A percentile compares a stretch with the other conserved stretches of the same genome.
phyloP scores from a whole-genome alignment of 75 land plant species.

The Selaginella moellendorffii region DNA sequence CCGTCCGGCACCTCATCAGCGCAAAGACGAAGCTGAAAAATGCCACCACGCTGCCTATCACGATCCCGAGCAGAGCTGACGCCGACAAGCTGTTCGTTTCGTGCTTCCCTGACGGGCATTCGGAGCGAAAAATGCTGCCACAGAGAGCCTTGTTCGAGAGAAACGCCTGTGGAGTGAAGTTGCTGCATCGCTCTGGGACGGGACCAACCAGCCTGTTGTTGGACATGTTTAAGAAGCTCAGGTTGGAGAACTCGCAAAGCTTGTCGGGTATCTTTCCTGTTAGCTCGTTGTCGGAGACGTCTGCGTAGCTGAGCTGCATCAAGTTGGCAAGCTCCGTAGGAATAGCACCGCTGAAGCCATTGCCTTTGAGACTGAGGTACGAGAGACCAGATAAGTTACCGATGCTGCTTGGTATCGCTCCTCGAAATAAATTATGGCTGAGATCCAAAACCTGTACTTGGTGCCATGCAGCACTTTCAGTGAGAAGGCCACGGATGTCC shows the following conservation, averaged over 20 bases:
- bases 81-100: slow-evolving; percentile 8
- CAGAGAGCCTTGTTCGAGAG: background rate
- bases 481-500: background rate
- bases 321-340: background rate
- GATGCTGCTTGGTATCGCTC: background rate
- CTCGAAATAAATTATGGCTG: background rate
- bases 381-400: background rate
- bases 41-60: slow-evolving; percentile 5
- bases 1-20: slow-evolving; percentile 20
- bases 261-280: background rate
- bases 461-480: background rate
- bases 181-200: background rate
- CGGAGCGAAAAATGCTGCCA: background rate
- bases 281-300: background rate
- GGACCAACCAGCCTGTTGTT: background rate
- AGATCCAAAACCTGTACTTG: background rate
- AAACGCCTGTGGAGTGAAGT: background rate
- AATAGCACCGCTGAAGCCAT: background rate
- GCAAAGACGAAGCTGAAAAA: slow-evolving; percentile 12
- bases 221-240: background rate
- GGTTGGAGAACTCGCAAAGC: background rate
- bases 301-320: background rate
- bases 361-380: background rate
- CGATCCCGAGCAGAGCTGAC: slow-evolving; percentile 13
- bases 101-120: slow-evolving; percentile 10